phyloP scores from a whole-genome alignment of 768 basidiomycete species.

The Boletus rubescentipes region DNA sequence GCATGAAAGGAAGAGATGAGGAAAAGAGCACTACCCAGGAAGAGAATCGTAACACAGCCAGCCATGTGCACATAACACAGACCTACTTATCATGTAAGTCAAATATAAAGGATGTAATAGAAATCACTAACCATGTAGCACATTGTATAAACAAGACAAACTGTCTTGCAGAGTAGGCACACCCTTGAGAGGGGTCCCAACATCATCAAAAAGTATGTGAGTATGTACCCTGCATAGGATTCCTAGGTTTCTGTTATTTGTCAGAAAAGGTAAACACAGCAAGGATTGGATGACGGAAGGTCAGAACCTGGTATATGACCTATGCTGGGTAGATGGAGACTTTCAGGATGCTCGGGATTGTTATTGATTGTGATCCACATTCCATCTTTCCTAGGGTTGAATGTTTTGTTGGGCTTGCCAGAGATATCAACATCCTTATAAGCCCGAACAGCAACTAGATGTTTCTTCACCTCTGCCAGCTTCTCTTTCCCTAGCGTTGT shows the following conservation, averaged over 20 bases:
- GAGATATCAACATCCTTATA: neutral
- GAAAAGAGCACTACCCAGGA: no score
- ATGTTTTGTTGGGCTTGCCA: neutral
- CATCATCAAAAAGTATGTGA: neutral
- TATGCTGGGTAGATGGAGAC: neutral
- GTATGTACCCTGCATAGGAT: neutral
- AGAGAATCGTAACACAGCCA: no score
- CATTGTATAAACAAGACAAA: neutral
- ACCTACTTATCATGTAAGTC: neutral
- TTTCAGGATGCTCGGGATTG: no score
- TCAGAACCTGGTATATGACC: neutral
- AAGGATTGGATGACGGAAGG: neutral
- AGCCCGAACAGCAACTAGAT: neutral
- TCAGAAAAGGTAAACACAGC: neutral
- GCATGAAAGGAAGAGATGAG: no score
- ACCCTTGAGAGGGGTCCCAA: neutral
- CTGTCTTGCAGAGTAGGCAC: neutral
- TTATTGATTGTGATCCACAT: no score
- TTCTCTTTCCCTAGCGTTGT: neutral
- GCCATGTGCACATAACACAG: slow-evolving; percentile 3
- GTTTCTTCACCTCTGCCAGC: neutral
- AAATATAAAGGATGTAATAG: neutral
- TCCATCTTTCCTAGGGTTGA: neutral
- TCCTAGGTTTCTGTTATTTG: no score
- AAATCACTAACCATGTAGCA: neutral